A percentile compares a stretch with the other conserved stretches of the same genome.
Conservation (phyloP, 208 protist genomes). For the Leishmania turanica region DNA sequence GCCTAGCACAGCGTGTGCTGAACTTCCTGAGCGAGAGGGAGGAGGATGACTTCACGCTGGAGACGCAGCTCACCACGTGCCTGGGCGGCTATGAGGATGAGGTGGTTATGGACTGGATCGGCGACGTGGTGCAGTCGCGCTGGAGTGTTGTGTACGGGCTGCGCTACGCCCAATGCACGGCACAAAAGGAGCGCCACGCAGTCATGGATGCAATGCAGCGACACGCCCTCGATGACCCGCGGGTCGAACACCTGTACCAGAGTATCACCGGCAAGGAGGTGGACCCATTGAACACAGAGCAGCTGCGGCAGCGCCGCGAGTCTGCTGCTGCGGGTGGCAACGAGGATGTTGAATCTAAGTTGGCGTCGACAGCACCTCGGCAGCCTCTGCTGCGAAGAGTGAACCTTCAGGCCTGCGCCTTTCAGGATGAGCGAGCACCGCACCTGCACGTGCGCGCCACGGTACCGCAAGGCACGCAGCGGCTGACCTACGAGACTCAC, state of each 20-base stretch:
- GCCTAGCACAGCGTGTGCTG: conserved; percentile 67
- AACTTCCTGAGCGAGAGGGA: conserved; percentile 59
- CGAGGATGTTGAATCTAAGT: conserved; percentile 8
- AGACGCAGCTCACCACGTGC: conserved; percentile 88
- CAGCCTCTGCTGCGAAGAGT: conserved; percentile 64
- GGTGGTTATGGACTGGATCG: conserved; percentile 82
- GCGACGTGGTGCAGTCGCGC: conserved; percentile 59
- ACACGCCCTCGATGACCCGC: conserved; percentile 62
- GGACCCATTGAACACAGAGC: conserved; percentile 31
- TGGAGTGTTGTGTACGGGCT: conserved; percentile 88
- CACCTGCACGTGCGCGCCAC: conserved; percentile 66
- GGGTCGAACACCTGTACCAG: conserved; percentile 81
- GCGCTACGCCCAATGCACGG: conserved; percentile 55
- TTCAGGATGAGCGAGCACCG: conserved; percentile 83
- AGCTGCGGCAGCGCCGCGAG: conserved; percentile 9
- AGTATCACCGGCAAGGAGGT: conserved; percentile 83
- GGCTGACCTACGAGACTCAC: conserved; percentile 81
- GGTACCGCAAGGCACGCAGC: conserved; percentile 74
- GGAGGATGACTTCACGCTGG: conserved; percentile 71
- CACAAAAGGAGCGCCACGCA: conserved; percentile 65
- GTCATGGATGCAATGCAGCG: conserved; percentile 80
- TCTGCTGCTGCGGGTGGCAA: neutral
- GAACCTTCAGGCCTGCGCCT: conserved; percentile 75
- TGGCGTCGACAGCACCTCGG: conserved; percentile 23
- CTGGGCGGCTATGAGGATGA: conserved; percentile 87